Conservation (phyloP, 345 rosid species). For the Lumnitzera littorea region DNA sequence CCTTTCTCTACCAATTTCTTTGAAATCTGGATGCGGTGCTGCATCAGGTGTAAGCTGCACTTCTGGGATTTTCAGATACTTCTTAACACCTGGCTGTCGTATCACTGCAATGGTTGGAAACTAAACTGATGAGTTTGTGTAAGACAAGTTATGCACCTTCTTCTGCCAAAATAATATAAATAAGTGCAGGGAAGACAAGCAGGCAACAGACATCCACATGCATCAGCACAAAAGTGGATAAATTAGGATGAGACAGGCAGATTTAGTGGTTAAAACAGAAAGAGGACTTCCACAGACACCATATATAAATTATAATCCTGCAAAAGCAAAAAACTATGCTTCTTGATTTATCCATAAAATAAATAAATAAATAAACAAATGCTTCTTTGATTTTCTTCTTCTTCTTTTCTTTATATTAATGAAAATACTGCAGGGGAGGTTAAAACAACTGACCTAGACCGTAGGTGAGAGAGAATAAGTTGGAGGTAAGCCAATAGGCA, state of each 20-base stretch:
- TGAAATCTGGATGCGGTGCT: conserved; percentile 9
- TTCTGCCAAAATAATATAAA: background rate
- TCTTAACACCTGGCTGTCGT: conserved; percentile 34
- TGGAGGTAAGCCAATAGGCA: conserved; percentile 49
- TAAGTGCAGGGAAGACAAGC: background rate
- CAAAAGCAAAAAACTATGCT: too few relatives aligned
- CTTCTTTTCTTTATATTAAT: background rate
- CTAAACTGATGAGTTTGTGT: background rate
- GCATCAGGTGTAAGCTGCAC: conserved; percentile 10
- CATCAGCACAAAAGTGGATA: too few relatives aligned
- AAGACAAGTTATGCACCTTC: too few relatives aligned
- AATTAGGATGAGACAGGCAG: too few relatives aligned
- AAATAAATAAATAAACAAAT: too few relatives aligned
- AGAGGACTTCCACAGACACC: too few relatives aligned
- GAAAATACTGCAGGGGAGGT: background rate
- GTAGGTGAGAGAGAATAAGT: conserved; percentile 34
- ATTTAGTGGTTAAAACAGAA: too few relatives aligned
- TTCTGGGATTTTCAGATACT: conserved; percentile 26
- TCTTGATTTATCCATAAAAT: too few relatives aligned
- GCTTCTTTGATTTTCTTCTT: too few relatives aligned
- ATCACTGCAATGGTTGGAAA: conserved; percentile 17
- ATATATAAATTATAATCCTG: too few relatives aligned
- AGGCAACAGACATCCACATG: too few relatives aligned
- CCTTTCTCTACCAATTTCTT: conserved; percentile 17
- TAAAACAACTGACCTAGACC: conserved; percentile 28